Evolutionary conservation across 805 yeast genomes (phyloP), one percentile per base, ranked within the genome.

Genomic region (Metschnikowia matae): DNA sequence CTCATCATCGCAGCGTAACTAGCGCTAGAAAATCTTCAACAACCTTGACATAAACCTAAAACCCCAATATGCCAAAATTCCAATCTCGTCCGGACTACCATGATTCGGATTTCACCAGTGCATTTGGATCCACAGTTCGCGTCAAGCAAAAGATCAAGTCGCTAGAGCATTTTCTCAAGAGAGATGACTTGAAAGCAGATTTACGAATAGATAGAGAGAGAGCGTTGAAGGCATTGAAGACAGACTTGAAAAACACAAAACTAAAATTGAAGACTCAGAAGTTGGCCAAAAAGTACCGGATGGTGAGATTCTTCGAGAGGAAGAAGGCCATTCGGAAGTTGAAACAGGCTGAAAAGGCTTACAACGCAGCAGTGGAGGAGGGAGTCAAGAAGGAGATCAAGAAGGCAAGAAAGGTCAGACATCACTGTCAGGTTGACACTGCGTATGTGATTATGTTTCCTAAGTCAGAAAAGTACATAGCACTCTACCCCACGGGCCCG

Each of bases 271-370:
- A 71, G 56, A 78, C 80, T 15, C 78, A 75, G 54, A 74, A 78
- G 48, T 69, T 74, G 37, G 81, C 89, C 11, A 79, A 83, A 57
- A 87, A 85, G 69, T 94, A 94, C 65, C 97, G 89, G 64, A 90
- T 89, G 91, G 89, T 94, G 44, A 79, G 92, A 57, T 94, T 94
- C 64, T 89, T 94, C 54, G 98, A 91, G 67, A 82, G 79, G 62
- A 89, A 89, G 70, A 91, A 90, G 75, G 94, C 96, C 0, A 58
- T 81, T 23, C 79, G 96, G 62, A 79, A 74, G 51, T 81, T 87
- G 62, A 86, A 84, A 55, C 77, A 72, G 49, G 79, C 81, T 2
- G 62, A 59, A 43, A 74, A 71, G 41, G 62, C 65, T 11, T 55
- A 71, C 32, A 70, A 69, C 6, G 75, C 70, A 29, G 70, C 69